Percentiles rank a stretch among this genome's conserved stretches.
phyloP scores from a whole-genome alignment of 2,329 filamentous ascomycete genomes.

The Penicillium sp. region DNA sequence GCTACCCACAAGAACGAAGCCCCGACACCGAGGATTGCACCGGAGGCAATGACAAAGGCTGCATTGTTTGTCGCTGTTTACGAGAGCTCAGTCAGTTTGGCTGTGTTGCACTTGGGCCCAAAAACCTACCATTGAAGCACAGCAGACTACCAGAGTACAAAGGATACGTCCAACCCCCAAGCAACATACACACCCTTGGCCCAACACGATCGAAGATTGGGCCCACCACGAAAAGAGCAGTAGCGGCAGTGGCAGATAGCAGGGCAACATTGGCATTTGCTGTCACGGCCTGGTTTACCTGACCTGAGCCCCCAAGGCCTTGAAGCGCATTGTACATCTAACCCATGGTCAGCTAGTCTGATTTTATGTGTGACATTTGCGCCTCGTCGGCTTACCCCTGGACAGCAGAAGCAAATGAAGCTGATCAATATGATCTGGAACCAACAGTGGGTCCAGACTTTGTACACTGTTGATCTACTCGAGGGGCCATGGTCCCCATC shows the following conservation, averaged over 20 bases:
- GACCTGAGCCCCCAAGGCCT: slow-evolving; percentile 50
- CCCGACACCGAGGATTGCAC: slow-evolving; percentile 50
- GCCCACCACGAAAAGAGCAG: slow-evolving; percentile 49
- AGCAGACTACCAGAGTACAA: slow-evolving; percentile 50
- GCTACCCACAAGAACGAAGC: slow-evolving; percentile 51
- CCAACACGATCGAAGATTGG: slow-evolving; percentile 49
- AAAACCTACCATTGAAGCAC: slow-evolving; percentile 43
- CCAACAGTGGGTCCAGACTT: slow-evolving; percentile 49
- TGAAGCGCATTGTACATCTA: slow-evolving; percentile 54
- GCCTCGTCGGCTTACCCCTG: slow-evolving; percentile 27
- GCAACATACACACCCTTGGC: slow-evolving; percentile 45
- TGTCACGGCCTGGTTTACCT: slow-evolving; percentile 49
- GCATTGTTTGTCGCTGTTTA: slow-evolving; percentile 38
- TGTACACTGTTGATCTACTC: slow-evolving; percentile 16
- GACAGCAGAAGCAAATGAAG: slow-evolving; percentile 54
- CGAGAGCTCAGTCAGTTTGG: not conserved
- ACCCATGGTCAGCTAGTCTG: not conserved
- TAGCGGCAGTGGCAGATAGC: slow-evolving; percentile 46
- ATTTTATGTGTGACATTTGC: not conserved
- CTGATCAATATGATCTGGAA: slow-evolving; percentile 53
- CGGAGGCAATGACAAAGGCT: slow-evolving; percentile 48
- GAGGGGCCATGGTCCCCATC: not conserved
- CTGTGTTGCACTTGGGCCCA: not conserved
- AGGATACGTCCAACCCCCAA: slow-evolving; percentile 52
- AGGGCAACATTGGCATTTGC: slow-evolving; percentile 51